Evolutionary conservation across 768 basidiomycete genomes (phyloP), one percentile per base, ranked within the genome.

Genomic region (Melanogaster broomeanus): DNA sequence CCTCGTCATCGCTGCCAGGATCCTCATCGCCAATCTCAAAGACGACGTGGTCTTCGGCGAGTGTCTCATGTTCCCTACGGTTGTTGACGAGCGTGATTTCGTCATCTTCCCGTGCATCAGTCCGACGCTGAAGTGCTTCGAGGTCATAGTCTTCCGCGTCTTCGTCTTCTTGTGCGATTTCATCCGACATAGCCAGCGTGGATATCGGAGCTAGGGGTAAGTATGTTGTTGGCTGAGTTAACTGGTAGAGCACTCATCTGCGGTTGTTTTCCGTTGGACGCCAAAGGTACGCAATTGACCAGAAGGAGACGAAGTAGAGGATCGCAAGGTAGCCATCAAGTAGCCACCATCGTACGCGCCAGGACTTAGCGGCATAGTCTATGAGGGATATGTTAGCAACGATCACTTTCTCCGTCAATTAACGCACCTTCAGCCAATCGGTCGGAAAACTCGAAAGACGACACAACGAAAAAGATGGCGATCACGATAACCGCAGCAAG

Each of bases 121-220:
- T 75, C 30, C 85, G 83, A 45, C 62, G 72, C 58, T 85, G 81
- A 48, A 94, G 74, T 13, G 87, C 75, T 60, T 93, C 93, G 24
- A 92, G 75, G 62, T 94, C 93, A 61, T 93, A 95, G 64, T 94
- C 88, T 64, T 97, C 91, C 0, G 92, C 95, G 58, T 95, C 94
- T 61, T 88, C 87, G 63, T 95, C 93, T 61, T 94, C 88, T 72
- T 95, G 93, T 22, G 97, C 93, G 46, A 98, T 72, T 73, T 99
- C 97, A 57, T 98, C 95, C 22, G 92, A 95, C 88, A 98, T 94
- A 31, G 93, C 85, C 55, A 99, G 83, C 67, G 88, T 90, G 58
- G 64, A 77, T 60, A 77, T 72, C 72, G 42, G 69, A 64, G 21
- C 33, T 51, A 44, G 50, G 48, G 49, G 39, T 62, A 51, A 71